A percentile compares a stretch with the other conserved stretches of the same genome.
Evolutionary conservation across 139 green algal genomes (phyloP).

Genomic region (Chlorella sp.): DNA sequence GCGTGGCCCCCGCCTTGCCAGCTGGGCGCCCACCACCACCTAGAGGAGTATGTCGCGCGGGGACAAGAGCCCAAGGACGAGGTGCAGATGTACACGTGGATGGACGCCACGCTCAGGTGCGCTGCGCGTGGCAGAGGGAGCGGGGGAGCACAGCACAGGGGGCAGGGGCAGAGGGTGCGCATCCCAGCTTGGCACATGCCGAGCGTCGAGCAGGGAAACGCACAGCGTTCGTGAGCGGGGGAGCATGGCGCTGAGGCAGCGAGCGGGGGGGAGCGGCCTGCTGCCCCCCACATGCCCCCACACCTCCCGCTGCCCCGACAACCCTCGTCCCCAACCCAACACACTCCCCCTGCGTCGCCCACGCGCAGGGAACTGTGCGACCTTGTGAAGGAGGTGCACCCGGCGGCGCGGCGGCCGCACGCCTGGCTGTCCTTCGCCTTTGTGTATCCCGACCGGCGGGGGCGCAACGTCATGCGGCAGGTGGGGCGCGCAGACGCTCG

Average conservation of each 20-base stretch:
- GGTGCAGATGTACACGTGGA: constrained; percentile 91
- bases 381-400: constrained; percentile 83
- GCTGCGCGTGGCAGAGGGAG: not conserved
- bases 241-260: too few relatives aligned
- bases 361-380: constrained; percentile 78
- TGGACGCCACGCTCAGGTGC: constrained; percentile 82
- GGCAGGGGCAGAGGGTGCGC: too few relatives aligned
- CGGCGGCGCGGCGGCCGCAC: constrained; percentile 38
- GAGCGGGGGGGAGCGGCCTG: too few relatives aligned
- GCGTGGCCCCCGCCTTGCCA: too few relatives aligned
- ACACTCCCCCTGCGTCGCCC: not conserved
- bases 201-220: too few relatives aligned
- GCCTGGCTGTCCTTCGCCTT: constrained; percentile 84
- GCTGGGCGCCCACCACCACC: constrained; percentile 70
- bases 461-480: constrained; percentile 86
- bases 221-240: too few relatives aligned
- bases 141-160: not conserved
- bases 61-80: constrained; percentile 44
- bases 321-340: too few relatives aligned
- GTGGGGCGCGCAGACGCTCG: constrained; percentile 46
- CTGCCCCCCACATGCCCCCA: too few relatives aligned
- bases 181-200: too few relatives aligned
- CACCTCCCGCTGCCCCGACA: too few relatives aligned
- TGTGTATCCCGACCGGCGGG: constrained; percentile 87
- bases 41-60: constrained; percentile 64